Percentiles rank a stretch among this genome's conserved stretches.
phyloP scores from a whole-genome alignment of 2,329 filamentous ascomycete species.

The Sporothrix brunneoviolacea region DNA sequence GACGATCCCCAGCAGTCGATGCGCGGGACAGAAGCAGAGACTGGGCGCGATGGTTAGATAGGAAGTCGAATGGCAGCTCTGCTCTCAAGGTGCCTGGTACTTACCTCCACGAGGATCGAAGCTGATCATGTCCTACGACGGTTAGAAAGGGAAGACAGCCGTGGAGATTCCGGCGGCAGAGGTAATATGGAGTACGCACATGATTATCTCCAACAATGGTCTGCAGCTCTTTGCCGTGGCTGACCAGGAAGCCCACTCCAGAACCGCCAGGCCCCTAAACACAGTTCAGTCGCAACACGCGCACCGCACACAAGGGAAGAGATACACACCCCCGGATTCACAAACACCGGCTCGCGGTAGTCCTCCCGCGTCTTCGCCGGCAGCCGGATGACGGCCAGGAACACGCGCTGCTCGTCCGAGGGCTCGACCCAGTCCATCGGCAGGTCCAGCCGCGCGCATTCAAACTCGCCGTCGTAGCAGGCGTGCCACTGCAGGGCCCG shows the following conservation, averaged over 20 bases:
- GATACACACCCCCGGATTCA: constrained; percentile 31
- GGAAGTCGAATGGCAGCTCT: background rate
- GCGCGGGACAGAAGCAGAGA: constrained; percentile 43
- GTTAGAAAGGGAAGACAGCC: background rate
- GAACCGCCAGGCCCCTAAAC: constrained; percentile 43
- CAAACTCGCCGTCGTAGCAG: constrained; percentile 28
- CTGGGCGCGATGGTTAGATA: constrained; percentile 13
- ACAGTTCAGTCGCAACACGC: background rate
- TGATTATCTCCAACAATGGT: constrained; percentile 41
- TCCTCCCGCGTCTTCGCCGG: constrained; percentile 22
- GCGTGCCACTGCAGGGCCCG: constrained; percentile 24
- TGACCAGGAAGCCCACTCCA: constrained; percentile 29
- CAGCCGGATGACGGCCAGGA: constrained; percentile 30
- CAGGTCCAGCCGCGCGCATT: constrained; percentile 32
- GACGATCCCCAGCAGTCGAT: constrained; percentile 43
- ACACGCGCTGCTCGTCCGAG: constrained; percentile 26
- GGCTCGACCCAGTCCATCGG: constrained; percentile 36
- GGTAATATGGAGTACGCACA: constrained; percentile 23
- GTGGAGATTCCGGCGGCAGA: background rate
- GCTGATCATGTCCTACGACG: constrained; percentile 37
- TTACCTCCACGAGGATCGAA: constrained; percentile 44
- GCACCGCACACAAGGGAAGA: too few relatives aligned
- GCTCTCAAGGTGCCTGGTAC: constrained; percentile 11
- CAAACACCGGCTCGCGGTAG: constrained; percentile 30
- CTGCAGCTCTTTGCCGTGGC: constrained; percentile 31